Evolutionary conservation across 352 stramenopile species (phyloP).

Genomic region (Phytopythium kandeliae): DNA sequence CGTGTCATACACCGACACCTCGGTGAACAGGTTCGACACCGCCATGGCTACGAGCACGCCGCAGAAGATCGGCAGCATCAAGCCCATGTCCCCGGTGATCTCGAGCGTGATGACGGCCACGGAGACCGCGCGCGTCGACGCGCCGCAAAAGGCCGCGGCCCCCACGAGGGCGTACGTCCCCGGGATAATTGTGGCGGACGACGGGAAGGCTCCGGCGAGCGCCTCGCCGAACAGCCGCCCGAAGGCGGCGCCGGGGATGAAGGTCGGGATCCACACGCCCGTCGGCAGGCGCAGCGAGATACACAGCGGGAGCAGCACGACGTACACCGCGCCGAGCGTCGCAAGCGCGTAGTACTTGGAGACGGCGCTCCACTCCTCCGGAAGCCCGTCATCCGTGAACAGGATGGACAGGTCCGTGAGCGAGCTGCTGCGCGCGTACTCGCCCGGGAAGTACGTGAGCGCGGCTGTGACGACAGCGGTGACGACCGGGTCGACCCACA

Average conservation of each 20-base stretch:
- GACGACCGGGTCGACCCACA: constrained; percentile 60
- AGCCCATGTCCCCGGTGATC: constrained; percentile 74
- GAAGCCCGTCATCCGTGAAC: constrained; percentile 48
- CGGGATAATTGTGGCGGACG: constrained; percentile 19
- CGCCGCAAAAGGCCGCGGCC: constrained; percentile 61
- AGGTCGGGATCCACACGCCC: constrained; percentile 81
- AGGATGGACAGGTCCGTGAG: constrained; percentile 58
- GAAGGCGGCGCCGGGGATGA: constrained; percentile 78
- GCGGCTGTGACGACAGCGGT: constrained; percentile 57
- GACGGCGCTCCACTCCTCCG: constrained; percentile 32
- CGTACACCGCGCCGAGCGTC: constrained; percentile 40
- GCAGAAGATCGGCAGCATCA: constrained; percentile 83
- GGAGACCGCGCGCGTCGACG: constrained; percentile 71
- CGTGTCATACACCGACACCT: constrained; percentile 85
- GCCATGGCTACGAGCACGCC: constrained; percentile 62
- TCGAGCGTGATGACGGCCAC: constrained; percentile 85
- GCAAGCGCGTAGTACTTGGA: constrained; percentile 71
- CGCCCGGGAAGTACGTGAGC: constrained; percentile 65
- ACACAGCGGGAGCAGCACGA: constrained; percentile 67
- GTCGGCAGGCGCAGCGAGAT: constrained; percentile 80
- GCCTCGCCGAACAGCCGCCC: constrained; percentile 75
- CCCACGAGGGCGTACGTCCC: constrained; percentile 78
- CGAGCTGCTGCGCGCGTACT: constrained; percentile 49
- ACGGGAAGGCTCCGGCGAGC: constrained; percentile 24
- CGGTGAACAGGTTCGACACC: constrained; percentile 49